Evolutionary conservation across 192 early-diverging fungal genomes (phyloP).

Genomic region (Piromyces finnis): DNA sequence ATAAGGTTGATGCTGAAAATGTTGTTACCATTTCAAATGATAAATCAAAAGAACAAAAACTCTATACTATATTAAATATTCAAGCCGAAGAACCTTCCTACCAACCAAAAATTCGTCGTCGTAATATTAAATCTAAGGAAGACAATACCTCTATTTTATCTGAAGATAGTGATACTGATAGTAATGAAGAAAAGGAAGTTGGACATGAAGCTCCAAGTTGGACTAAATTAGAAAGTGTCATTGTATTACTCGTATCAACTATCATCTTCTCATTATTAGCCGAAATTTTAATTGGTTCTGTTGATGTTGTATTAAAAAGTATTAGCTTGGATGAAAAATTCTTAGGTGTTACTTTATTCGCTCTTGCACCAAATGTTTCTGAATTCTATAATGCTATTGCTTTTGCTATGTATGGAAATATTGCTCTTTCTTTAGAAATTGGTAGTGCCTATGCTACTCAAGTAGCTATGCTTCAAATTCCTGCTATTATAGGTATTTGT

Average conservation of each 20-base stretch:
- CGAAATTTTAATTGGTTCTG: conserved; percentile 75
- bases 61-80: background rate
- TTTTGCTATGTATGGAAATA: conserved; percentile 81
- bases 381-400: conserved; percentile 86
- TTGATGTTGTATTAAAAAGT: conserved; percentile 55
- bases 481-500: conserved; percentile 52
- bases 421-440: conserved; percentile 71
- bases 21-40: too few species aligned
- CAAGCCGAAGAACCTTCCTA: background rate
- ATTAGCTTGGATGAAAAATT: conserved; percentile 60
- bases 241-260: conserved; percentile 67
- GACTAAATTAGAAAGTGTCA: conserved; percentile 56
- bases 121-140: conserved; percentile 3
- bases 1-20: too few species aligned
- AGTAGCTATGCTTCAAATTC: conserved; percentile 87
- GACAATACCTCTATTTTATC: conserved; percentile 5
- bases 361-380: conserved; percentile 84
- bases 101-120: background rate
- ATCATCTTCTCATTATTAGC: conserved; percentile 73
- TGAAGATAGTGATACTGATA: conserved; percentile 32
- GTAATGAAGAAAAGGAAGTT: conserved; percentile 33
- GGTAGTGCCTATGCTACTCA: conserved; percentile 91
- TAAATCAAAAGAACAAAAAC: background rate
- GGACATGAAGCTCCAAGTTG: conserved; percentile 90
- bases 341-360: conserved; percentile 83